Evolutionary conservation across 129 eudicot species (phyloP).

Genomic region (Gnaphalium uliginosum): DNA sequence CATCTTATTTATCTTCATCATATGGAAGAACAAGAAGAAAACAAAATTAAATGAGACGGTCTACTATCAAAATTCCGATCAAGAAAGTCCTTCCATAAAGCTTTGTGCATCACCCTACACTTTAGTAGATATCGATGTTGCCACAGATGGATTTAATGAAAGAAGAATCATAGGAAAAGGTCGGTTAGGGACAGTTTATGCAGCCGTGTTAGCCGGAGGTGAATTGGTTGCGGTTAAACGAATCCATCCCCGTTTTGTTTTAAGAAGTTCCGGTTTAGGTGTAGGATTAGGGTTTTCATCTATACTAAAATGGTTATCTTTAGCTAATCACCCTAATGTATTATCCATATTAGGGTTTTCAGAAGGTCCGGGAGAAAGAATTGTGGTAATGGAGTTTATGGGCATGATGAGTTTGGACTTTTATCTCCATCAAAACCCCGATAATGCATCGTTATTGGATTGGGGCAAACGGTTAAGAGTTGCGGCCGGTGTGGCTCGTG

Average conservation of each 20-base stretch:
- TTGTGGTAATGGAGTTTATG: slow-evolving; percentile 68
- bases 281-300: slow-evolving; percentile 55
- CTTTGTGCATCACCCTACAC: slow-evolving; percentile 47
- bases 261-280: slow-evolving; percentile 53
- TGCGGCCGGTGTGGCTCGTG: slow-evolving; percentile 82
- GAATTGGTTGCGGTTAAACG: slow-evolving; percentile 68
- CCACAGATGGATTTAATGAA: slow-evolving; percentile 79
- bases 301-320: slow-evolving; percentile 55
- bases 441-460: slow-evolving; percentile 55
- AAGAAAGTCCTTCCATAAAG: slow-evolving; percentile 43
- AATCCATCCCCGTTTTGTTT: slow-evolving; percentile 63
- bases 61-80: slow-evolving; percentile 33
- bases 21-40: slow-evolving; percentile 46
- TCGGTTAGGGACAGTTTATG: slow-evolving; percentile 67
- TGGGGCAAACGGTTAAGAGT: slow-evolving; percentile 67
- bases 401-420: slow-evolving; percentile 80
- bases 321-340: slow-evolving; percentile 63
- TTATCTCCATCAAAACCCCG: slow-evolving; percentile 60
- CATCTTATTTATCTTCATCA: slow-evolving; percentile 37
- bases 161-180: slow-evolving; percentile 72
- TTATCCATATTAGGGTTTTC: slow-evolving; percentile 80
- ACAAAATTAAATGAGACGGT: slow-evolving; percentile 30
- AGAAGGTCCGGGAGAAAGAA: slow-evolving; percentile 86
- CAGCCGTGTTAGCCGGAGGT: slow-evolving; percentile 57
- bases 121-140: slow-evolving; percentile 65